A percentile compares a stretch with the other conserved stretches of the same genome.
These are phyloP conservation scores for Diddensiella transvaalensis DNA, from an alignment of 805 yeast species.

Conservation along the genomic window DNA sequence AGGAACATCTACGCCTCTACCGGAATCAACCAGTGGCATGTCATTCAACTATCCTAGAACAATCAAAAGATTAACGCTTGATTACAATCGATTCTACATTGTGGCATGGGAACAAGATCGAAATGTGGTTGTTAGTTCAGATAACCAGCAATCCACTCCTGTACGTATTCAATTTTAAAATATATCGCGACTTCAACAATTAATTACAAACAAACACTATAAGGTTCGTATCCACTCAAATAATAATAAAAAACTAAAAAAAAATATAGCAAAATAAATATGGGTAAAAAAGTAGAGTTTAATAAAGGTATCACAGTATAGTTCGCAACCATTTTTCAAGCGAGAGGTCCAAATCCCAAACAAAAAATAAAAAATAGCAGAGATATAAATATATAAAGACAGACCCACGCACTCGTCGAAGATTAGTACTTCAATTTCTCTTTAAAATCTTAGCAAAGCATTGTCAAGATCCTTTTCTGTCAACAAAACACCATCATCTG, in stretches of 20 bases:
- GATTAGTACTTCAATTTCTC: no score
- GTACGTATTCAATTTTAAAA: background rate
- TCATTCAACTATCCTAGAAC: background rate
- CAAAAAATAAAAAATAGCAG: background rate
- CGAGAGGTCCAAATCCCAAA: no score
- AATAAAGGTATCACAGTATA: no score
- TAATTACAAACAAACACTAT: background rate
- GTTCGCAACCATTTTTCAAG: no score
- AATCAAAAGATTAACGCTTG: background rate
- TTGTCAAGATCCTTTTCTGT: conserved; percentile 74
- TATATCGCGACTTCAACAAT: no score
- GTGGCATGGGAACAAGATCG: conserved; percentile 5
- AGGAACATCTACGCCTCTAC: background rate
- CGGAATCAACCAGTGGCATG: background rate
- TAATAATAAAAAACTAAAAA: background rate
- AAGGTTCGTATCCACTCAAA: background rate
- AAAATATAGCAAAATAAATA: conserved; percentile 1
- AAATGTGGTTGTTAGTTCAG: background rate
- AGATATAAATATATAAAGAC: background rate
- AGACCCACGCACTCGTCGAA: background rate
- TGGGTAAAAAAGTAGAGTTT: background rate
- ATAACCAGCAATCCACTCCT: background rate
- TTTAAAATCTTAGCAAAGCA: conserved; percentile 31
- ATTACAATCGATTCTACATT: background rate
- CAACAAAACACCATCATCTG: conserved; percentile 87